phyloP scores from a whole-genome alignment of 2,329 filamentous ascomycete genomes.

The Eurotiales sp. region DNA sequence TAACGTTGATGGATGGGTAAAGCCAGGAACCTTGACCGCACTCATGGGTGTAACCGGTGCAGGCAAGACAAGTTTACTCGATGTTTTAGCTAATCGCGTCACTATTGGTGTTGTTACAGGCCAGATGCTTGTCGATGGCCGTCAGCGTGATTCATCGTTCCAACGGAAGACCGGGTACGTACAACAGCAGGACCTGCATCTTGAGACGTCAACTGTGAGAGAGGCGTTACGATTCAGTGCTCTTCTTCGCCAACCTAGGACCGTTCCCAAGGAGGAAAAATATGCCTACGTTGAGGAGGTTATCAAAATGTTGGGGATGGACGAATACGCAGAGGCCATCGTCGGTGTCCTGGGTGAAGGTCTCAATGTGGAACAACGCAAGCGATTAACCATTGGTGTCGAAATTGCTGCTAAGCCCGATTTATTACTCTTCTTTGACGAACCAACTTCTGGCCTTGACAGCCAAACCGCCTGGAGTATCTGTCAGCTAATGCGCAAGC shows the following conservation, averaged over 20 bases:
- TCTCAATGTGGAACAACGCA: slow-evolving; percentile 61
- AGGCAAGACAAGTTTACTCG: slow-evolving; percentile 85
- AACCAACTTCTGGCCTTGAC: slow-evolving; percentile 91
- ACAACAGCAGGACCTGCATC: slow-evolving; percentile 87
- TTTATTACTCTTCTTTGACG: slow-evolving; percentile 85
- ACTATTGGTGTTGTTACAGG: slow-evolving; percentile 86
- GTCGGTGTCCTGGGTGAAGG: slow-evolving; percentile 87
- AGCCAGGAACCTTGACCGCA: slow-evolving; percentile 84
- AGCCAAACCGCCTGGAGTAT: slow-evolving; percentile 93
- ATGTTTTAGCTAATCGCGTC: slow-evolving; percentile 78
- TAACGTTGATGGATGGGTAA: slow-evolving; percentile 88
- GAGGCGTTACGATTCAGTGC: slow-evolving; percentile 87
- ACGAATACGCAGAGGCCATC: slow-evolving; percentile 82
- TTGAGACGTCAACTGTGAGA: slow-evolving; percentile 78
- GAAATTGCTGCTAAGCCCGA: slow-evolving; percentile 90
- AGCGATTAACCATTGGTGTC: slow-evolving; percentile 89
- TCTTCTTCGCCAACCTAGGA: slow-evolving; percentile 74
- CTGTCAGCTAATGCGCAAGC: slow-evolving; percentile 78
- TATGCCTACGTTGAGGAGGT: slow-evolving; percentile 84
- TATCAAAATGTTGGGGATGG: slow-evolving; percentile 86
- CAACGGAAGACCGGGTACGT: slow-evolving; percentile 91
- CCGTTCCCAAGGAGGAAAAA: slow-evolving; percentile 70
- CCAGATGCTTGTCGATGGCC: slow-evolving; percentile 76
- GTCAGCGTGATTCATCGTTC: slow-evolving; percentile 72
- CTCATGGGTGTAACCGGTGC: slow-evolving; percentile 88